Evolutionary conservation across 164 flowering plant species (phyloP), one percentile per base, ranked within the genome.

Genomic region (Piper longum): DNA sequence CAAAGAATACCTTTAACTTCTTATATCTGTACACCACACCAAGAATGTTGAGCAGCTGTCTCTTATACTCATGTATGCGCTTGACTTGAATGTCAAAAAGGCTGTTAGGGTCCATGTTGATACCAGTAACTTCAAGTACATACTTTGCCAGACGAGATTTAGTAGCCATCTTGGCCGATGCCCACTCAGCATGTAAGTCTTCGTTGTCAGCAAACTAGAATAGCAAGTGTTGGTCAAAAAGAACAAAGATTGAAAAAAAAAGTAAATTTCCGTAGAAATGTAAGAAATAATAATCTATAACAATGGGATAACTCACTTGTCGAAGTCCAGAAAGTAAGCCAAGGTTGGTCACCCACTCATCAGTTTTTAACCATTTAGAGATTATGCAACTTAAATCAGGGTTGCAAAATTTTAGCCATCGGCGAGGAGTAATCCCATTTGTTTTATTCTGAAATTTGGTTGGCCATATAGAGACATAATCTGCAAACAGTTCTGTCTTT

Each of bases 31-130:
- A 88, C 59, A 90, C 74, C 59, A 82, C 85, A 64, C 93, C 89
- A 72, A 93, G 66, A 71, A 90, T 90, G 73, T 93, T 93, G 67
- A 93, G 64, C 63, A 93, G 80, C 75, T 93, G 99, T 67, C 99
- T 84, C 76, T 93, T 93, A 65, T 90, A 93, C 68, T 93, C 99
- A 63, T 93, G 99, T 69, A 93, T 93, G 60, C 99, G 89, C 78
- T 93, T 93, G 69, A 93, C 89, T 80, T 93, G 99, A 66, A 93
- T 90, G 81, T 93, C 99, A 79, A 90, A 93, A 54, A 93, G 81
- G 68, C 84, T 87, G 64, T 80, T 82, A 26, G 97, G 88, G 77
- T 93, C 89, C 68, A 93, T 84, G 67, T 57, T 76, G 43, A 72
- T 84, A 63, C 96, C 99, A 3, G 95, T 90, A 65, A 81, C 95